Base-by-base conservation (phyloP, 1,284 basidiomycete genomes). In the Moniliella sp. region DNA sequence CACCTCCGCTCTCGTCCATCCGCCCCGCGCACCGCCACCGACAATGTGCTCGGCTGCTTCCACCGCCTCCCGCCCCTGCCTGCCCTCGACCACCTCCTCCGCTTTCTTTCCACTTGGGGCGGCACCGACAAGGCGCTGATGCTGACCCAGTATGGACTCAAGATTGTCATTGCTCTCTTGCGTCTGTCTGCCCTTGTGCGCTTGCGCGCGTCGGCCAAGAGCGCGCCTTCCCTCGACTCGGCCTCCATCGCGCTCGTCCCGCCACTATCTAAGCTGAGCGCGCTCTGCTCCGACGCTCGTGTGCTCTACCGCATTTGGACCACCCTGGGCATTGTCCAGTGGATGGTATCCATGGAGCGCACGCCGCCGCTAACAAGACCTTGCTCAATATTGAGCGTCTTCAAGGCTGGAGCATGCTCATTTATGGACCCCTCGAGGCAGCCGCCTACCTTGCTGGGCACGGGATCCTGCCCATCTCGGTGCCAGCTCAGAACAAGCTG, bases 91-190 rank as follows among this genome's bases (percentile, higher is more conserved):
- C 54, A 57, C 32, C 32, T 46, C 25, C 46, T 55, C 12, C 51
- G 56, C 17, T 59, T 51, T 29, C 45, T 59, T 15, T 41, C 44
- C 12, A 53, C 56, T 11, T 59, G 56, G 56, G 47, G 41, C 17
- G 56, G 56, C 9, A 49, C 51, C 3, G 56, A 59, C 35, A 59
- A 59, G 40, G 45, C 43, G 4, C 43, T 59, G 16, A 59, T 59
- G 56, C 33, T 57, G 13, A 52, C 48, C 3, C 56, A 59, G 29
- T 59, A 59, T 36, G 38, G 40, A n/a, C 42, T 41, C 29, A 53
- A 56, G 29, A 38, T 57, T 15, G 32, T 59, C 14, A 44, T 57
- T 5, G 46, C 48, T 7, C 26, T 59, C 9, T 42, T 59, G 27
- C 39, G 48, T 17, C 37, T 50, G 5, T 45, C 49, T 26, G 47